A percentile compares a stretch with the other conserved stretches of the same genome.
phyloP scores from a whole-genome alignment of 345 rosid species.

The Jatropha curcas region DNA sequence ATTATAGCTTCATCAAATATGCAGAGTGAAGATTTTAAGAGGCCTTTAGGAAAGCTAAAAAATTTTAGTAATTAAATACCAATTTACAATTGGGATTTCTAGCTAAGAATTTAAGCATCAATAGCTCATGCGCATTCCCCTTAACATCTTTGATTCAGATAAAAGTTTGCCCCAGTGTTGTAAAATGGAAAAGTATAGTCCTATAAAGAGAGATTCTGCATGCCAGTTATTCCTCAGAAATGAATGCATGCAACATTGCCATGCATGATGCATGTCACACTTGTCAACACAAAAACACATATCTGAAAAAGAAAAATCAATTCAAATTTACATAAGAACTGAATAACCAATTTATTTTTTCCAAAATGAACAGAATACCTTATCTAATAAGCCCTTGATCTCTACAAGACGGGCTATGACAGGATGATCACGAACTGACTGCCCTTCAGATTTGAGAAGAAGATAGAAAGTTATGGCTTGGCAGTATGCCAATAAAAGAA shows the following conservation, averaged over 20 bases:
- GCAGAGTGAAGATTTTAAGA: background rate
- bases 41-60: background rate
- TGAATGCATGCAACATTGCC: background rate
- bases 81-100: background rate
- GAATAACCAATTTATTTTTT: background rate
- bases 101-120: background rate
- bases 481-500: conserved; percentile 72
- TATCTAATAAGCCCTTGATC: conserved; percentile 67
- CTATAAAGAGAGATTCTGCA: background rate
- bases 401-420: conserved; percentile 86
- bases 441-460: conserved; percentile 93
- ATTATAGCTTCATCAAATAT: conserved; percentile 2
- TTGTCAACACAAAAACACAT: background rate
- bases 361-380: conserved; percentile 43
- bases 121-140: background rate
- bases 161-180: background rate
- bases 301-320: background rate
- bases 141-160: background rate
- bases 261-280: background rate
- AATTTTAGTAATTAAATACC: background rate
- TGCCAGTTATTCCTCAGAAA: background rate
- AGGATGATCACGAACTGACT: conserved; percentile 86
- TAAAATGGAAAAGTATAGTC: background rate
- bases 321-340: background rate
- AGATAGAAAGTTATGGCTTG: conserved; percentile 90